phyloP scores from a whole-genome alignment of 768 basidiomycete species.

The Lactifluus rugatus region DNA sequence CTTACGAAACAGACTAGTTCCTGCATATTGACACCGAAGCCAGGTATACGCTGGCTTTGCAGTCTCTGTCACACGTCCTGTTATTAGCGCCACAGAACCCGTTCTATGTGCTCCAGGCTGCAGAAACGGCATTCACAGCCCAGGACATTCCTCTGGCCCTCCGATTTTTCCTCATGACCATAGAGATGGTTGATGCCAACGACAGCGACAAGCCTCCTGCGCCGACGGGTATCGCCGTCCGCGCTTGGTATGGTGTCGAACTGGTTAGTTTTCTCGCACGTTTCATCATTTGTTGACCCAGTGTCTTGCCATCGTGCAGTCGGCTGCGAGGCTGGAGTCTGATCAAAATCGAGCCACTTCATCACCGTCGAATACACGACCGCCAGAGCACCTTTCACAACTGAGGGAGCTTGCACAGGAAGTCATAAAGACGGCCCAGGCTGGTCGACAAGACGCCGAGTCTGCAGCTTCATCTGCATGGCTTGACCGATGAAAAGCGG shows the following conservation, averaged over 20 bases:
- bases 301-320: not conserved
- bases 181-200: slow-evolving; percentile 69
- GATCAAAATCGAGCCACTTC: slow-evolving; percentile 1
- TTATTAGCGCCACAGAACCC: slow-evolving; percentile 81
- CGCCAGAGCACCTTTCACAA: slow-evolving; percentile 1
- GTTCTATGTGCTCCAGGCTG: slow-evolving; percentile 72
- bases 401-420: slow-evolving; percentile 15
- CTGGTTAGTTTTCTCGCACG: slow-evolving; percentile 37
- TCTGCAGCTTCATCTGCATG: not conserved
- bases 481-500: slow-evolving; percentile 6
- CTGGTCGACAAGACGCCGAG: not conserved
- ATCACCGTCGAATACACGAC: slow-evolving; percentile 7
- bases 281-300: not conserved
- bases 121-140: slow-evolving; percentile 79
- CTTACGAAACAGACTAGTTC: not conserved
- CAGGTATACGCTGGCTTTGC: slow-evolving; percentile 65
- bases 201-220: slow-evolving; percentile 35
- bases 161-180: slow-evolving; percentile 66
- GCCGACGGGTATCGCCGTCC: slow-evolving; percentile 43
- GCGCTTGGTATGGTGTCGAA: slow-evolving; percentile 82
- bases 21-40: not conserved
- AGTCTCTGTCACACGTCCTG: slow-evolving; percentile 72
- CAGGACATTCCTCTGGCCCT: slow-evolving; percentile 67
- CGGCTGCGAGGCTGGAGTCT: slow-evolving; percentile 7
- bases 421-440: not conserved